Evolutionary conservation across 2,329 filamentous ascomycete genomes (phyloP).

Genomic region (Talaromyces atroroseus): DNA sequence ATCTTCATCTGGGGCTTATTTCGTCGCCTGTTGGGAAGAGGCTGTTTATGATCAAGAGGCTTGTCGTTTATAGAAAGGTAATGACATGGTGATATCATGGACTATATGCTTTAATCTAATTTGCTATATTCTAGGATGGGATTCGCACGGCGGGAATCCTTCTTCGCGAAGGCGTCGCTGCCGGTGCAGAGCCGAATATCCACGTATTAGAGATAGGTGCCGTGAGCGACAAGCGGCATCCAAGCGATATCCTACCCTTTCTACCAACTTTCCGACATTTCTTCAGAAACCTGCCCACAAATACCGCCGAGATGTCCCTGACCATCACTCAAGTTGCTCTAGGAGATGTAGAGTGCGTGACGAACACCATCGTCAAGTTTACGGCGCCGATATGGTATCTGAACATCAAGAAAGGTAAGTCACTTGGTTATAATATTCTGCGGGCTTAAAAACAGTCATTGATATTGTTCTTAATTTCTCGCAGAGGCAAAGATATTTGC

Average conservation of each 20-base stretch:
- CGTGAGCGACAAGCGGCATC: constrained; percentile 62
- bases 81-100: neutral
- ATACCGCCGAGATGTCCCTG: constrained; percentile 61
- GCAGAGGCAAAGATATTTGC: constrained; percentile 53
- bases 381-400: constrained; percentile 44
- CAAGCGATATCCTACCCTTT: constrained; percentile 83
- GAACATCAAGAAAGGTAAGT: constrained; percentile 46
- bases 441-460: neutral
- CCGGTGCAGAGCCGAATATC: constrained; percentile 61
- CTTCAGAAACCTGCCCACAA: constrained; percentile 63
- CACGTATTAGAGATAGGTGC: constrained; percentile 74
- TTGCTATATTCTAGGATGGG: constrained; percentile 55
- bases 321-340: constrained; percentile 67
- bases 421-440: neutral
- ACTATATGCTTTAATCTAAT: neutral
- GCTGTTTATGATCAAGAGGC: constrained; percentile 67
- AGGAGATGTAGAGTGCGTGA: constrained; percentile 77
- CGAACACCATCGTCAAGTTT: constrained; percentile 57
- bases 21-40: constrained; percentile 76
- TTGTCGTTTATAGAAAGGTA: constrained; percentile 73
- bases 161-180: constrained; percentile 66
- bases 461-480: constrained; percentile 10
- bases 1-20: constrained; percentile 71
- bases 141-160: constrained; percentile 77
- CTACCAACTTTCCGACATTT: constrained; percentile 63